Evolutionary conservation across 106 monocot genomes (phyloP).

Genomic region (Platanthera guangdongensis): DNA sequence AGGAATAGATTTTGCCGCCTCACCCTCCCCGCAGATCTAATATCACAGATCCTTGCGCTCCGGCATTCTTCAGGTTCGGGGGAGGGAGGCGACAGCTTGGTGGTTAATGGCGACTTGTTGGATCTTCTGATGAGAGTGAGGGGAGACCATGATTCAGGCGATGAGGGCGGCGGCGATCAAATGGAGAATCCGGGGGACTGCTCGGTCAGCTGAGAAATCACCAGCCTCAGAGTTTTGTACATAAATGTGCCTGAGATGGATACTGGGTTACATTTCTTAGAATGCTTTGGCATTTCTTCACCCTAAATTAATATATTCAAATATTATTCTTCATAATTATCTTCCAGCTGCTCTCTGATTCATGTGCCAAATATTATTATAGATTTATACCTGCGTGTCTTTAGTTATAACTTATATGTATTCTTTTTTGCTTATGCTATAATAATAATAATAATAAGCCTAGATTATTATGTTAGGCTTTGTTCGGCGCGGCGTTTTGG

Average conservation of each 20-base stretch:
- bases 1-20: conserved; percentile 16
- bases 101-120: conserved; percentile 15
- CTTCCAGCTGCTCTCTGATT: background rate
- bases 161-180: conserved; percentile 8
- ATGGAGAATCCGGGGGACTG: conserved; percentile 23
- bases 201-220: conserved; percentile 15
- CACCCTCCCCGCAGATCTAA: conserved; percentile 10
- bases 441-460: too few species aligned
- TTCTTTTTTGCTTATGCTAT: too few species aligned
- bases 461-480: too few species aligned
- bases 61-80: background rate
- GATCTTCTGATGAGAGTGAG: conserved; percentile 18
- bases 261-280: background rate
- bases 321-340: background rate
- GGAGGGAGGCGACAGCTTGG: conserved; percentile 1
- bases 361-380: too few species aligned
- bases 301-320: background rate
- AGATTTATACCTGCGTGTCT: too few species aligned
- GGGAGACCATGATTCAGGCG: conserved; percentile 10
- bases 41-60: conserved; percentile 10
- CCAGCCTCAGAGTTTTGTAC: background rate
- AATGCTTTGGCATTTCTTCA: background rate
- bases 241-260: background rate
- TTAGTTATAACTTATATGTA: too few species aligned
- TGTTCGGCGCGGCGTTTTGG: too few species aligned